Evolutionary conservation across 768 basidiomycete genomes (phyloP).

Genomic region (Suillus spraguei): DNA sequence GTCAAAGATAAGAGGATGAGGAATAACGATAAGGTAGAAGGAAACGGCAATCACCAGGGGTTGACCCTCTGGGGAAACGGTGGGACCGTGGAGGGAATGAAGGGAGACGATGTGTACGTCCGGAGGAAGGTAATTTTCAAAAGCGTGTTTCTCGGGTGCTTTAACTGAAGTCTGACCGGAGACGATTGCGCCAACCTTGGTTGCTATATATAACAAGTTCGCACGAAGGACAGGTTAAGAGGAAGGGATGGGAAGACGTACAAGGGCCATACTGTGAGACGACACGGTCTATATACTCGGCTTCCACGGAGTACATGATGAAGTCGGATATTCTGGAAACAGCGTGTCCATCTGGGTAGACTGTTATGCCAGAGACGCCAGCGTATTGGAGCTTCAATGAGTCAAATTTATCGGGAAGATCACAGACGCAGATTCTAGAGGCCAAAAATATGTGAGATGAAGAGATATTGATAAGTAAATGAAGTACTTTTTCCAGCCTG

Average conservation of each 20-base stretch:
- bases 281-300: slow-evolving; percentile 82
- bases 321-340: slow-evolving; percentile 91
- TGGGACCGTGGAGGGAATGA: slow-evolving; percentile 94
- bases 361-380: slow-evolving; percentile 65
- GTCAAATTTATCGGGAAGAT: slow-evolving; percentile 74
- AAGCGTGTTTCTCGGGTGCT: slow-evolving; percentile 88
- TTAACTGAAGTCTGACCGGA: slow-evolving; percentile 98
- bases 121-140: slow-evolving; percentile 82
- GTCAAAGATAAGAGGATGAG: slow-evolving; percentile 10
- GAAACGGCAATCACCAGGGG: slow-evolving; percentile 65
- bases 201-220: slow-evolving; percentile 56
- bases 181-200: slow-evolving; percentile 90
- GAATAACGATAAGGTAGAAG: neutral
- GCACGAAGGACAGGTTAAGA: slow-evolving; percentile 8
- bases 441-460: slow-evolving; percentile 2
- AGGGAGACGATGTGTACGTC: slow-evolving; percentile 91
- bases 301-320: slow-evolving; percentile 94
- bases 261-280: slow-evolving; percentile 92
- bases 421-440: slow-evolving; percentile 86
- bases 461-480: slow-evolving; percentile 19
- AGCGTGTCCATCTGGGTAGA: slow-evolving; percentile 79
- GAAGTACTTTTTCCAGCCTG: slow-evolving; percentile 81
- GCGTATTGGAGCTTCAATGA: slow-evolving; percentile 56
- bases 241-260: slow-evolving; percentile 38
- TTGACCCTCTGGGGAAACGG: slow-evolving; percentile 85